A percentile compares a stretch with the other conserved stretches of the same genome.
These are phyloP conservation scores for Chaetomiaceae sp. DNA, from an alignment of 2,329 filamentous ascomycete species.

Conservation along the genomic window DNA sequence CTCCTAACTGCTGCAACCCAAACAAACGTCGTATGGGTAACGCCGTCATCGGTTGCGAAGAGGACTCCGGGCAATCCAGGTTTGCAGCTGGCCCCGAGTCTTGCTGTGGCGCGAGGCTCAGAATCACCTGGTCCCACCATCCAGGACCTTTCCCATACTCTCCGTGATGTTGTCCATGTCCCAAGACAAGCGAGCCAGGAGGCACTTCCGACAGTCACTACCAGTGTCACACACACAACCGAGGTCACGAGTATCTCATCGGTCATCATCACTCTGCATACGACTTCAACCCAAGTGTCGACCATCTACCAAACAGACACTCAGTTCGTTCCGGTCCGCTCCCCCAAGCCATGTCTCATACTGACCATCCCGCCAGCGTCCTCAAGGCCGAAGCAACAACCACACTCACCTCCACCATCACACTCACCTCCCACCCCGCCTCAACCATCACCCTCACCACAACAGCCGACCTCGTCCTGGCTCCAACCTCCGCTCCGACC, in stretches of 20 bases:
- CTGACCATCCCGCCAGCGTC: conserved; percentile 13
- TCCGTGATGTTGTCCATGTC: not conserved
- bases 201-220: conserved; percentile 12
- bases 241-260: conserved; percentile 15
- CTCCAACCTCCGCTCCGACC: conserved; percentile 1
- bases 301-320: conserved; percentile 22
- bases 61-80: not conserved
- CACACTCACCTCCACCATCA: conserved; percentile 23
- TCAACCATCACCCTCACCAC: conserved; percentile 18
- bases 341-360: not conserved
- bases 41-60: conserved; percentile 15
- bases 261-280: conserved; percentile 12
- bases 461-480: conserved; percentile 14
- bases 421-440: conserved; percentile 18
- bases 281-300: conserved; percentile 19
- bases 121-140: too few relatives aligned
- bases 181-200: conserved; percentile 12
- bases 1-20: conserved; percentile 22
- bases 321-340: conserved; percentile 11
- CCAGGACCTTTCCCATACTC: not conserved
- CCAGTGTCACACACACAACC: conserved; percentile 14
- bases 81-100: too few relatives aligned
- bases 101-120: too few relatives aligned
- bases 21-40: conserved; percentile 22
- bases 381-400: conserved; percentile 22